Percentiles rank a stretch among this genome's conserved stretches.
phyloP scores from a whole-genome alignment of 345 rosid species.

The Clarkia xantiana region DNA sequence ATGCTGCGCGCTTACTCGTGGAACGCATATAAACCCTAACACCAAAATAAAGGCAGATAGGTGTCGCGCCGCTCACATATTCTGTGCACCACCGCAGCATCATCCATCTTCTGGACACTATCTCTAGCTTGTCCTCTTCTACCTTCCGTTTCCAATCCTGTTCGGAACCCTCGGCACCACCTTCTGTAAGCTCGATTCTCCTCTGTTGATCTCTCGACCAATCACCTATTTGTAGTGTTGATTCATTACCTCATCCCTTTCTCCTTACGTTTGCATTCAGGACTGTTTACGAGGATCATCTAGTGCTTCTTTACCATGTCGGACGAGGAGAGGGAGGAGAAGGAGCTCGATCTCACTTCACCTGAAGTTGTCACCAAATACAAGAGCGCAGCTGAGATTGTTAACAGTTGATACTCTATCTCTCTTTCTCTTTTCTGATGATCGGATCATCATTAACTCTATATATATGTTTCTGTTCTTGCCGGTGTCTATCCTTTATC shows the following conservation, averaged over 20 bases:
- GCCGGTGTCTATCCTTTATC: too few species aligned
- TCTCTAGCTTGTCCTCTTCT: too few species aligned
- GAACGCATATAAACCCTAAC: neutral
- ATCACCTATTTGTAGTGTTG: neutral
- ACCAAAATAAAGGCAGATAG: neutral
- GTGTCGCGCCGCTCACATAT: neutral
- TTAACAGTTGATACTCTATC: constrained; percentile 41
- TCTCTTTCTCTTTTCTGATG: neutral
- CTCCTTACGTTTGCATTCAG: neutral
- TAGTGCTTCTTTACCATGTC: constrained; percentile 45
- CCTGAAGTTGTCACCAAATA: constrained; percentile 93
- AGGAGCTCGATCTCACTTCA: constrained; percentile 86
- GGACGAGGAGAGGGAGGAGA: constrained; percentile 97
- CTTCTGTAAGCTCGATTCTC: too few species aligned
- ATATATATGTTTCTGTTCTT: too few species aligned
- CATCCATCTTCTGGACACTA: neutral
- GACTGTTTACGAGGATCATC: neutral
- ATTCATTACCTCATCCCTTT: neutral
- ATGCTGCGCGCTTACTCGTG: neutral
- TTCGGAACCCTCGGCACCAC: too few species aligned
- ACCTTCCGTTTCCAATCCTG: too few species aligned
- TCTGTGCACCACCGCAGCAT: neutral
- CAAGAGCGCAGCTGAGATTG: constrained; percentile 95
- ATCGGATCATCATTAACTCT: neutral
- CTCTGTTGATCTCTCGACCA: too few species aligned